Evolutionary conservation across 306 rosid genomes (phyloP), one percentile per base, ranked within the genome.

Genomic region (Vicia sativa): DNA sequence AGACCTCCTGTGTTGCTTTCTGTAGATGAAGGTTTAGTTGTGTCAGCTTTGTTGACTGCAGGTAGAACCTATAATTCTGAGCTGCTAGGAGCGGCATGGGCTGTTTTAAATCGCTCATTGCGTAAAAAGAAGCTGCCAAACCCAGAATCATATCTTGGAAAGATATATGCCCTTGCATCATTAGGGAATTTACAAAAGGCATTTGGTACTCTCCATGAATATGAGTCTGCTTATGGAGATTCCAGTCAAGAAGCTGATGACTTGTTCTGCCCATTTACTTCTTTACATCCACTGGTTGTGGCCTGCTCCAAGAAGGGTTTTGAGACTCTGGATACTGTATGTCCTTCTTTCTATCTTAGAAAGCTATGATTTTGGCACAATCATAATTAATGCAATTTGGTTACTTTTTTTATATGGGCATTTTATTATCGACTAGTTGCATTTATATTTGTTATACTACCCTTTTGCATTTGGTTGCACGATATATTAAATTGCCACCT

Each of bases 271-370:
- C 99, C 99, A 42, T 95, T 95, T 71, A 87, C 92, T 65, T 88
- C 97, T 71, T 85, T 95, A 74, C 71, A 82, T 76, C 97, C 97
- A 9, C 78, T 95, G 83, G 96, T 82, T 64, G 31, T 79, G 74
- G 97, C 96, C 3, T 90, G 96, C 83, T 85, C 91, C 76, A 87
- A 82, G 81, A 89, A 81, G 78, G 97, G 99, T 65, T 95, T 88
- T 77, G 99, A 88, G 84, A 90, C 91, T 71, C 82, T 95, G 76
- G 99, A 95, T 76, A 35, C 81, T 15, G 99, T 95, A 88, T 53
- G 86, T 84, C 70, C 68, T 78, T 73, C 67, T 35, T 46, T 72
- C 71, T 50, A 42, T 61, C 18, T 28, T 65, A 81, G 35, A 53
- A 70, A 67, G 5, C 45, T 60, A 60, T 70, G n/a, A 73, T 18